Evolutionary conservation across 2,329 filamentous ascomycete species (phyloP).

Genomic region (Pseudocercospora fijiensis): DNA sequence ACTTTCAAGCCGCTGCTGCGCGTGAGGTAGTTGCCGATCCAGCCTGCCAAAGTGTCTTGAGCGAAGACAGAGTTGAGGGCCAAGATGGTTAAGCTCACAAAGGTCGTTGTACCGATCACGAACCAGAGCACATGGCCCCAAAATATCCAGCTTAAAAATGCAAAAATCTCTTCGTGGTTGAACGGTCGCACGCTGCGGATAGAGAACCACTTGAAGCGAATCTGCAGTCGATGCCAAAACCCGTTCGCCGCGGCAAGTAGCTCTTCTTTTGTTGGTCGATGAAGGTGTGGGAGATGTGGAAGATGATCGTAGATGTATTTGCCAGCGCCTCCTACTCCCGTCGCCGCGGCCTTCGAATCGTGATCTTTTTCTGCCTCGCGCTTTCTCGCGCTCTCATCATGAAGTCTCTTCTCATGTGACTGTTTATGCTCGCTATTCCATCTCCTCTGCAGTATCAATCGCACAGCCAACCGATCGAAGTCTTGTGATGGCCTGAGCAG

Average conservation of each 20-base stretch:
- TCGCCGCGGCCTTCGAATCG: conserved; percentile 19
- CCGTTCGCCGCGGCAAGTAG: conserved; percentile 86
- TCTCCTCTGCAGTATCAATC: conserved; percentile 23
- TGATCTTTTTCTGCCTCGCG: conserved; percentile 24
- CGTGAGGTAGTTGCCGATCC: conserved; percentile 93
- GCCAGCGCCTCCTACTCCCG: conserved; percentile 19
- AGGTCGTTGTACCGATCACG: conserved; percentile 93
- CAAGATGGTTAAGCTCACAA: conserved; percentile 87
- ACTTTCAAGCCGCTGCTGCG: conserved; percentile 90
- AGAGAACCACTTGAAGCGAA: conserved; percentile 96
- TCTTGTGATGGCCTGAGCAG: conserved; percentile 16
- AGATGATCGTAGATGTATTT: conserved; percentile 55
- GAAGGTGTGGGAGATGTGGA: conserved; percentile 67
- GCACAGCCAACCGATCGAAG: conserved; percentile 5
- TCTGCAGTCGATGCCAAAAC: conserved; percentile 85
- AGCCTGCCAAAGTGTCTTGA: conserved; percentile 90
- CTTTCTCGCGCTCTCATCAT: conserved; percentile 28
- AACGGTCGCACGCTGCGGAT: conserved; percentile 91
- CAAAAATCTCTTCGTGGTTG: conserved; percentile 94
- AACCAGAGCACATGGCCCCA: conserved; percentile 94
- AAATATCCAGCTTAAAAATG: conserved; percentile 92
- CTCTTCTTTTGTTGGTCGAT: conserved; percentile 90
- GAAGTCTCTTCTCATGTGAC: conserved; percentile 13
- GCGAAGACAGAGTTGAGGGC: conserved; percentile 95
- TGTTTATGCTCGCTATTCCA: conserved; percentile 24